A percentile compares a stretch with the other conserved stretches of the same genome.
Conservation (phyloP, 192 early-diverging fungal genomes). For the Glomus cerebriforme region DNA sequence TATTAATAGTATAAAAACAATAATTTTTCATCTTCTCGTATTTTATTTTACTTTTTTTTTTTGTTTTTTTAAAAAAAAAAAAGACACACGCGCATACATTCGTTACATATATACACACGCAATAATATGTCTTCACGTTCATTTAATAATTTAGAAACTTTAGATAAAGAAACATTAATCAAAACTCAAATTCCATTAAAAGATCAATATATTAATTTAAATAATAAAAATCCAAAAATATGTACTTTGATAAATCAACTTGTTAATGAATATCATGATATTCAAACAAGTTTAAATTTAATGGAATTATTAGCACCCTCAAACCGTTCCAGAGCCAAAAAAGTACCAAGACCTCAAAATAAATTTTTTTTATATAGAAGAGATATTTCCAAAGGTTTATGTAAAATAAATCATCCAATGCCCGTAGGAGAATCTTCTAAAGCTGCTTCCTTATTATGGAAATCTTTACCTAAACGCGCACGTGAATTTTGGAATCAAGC, state of each 20-base stretch:
- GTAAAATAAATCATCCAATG: not conserved
- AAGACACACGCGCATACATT: too few relatives aligned
- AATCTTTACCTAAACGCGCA: not conserved
- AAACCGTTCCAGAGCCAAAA: not conserved
- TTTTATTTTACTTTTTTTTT: too few relatives aligned
- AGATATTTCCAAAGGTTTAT: not conserved
- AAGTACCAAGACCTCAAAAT: conserved; percentile 10
- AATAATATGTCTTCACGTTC: too few relatives aligned
- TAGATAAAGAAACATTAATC: too few relatives aligned
- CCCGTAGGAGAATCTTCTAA: not conserved
- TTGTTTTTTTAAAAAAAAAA: too few relatives aligned
- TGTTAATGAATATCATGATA: not conserved
- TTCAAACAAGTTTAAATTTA: not conserved
- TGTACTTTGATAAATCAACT: not conserved
- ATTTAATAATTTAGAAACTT: too few relatives aligned
- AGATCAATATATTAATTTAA: too few relatives aligned
- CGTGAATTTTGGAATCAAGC: not conserved
- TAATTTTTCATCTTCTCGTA: too few relatives aligned
- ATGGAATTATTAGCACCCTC: not conserved
- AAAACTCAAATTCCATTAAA: too few relatives aligned
- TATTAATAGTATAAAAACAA: too few relatives aligned
- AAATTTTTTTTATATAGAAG: not conserved
- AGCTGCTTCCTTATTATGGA: not conserved
- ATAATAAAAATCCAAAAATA: too few relatives aligned
- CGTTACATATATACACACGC: too few relatives aligned